Evolutionary conservation across 768 basidiomycete species (phyloP).

Genomic region (Coprinopsis strossmayeri): DNA sequence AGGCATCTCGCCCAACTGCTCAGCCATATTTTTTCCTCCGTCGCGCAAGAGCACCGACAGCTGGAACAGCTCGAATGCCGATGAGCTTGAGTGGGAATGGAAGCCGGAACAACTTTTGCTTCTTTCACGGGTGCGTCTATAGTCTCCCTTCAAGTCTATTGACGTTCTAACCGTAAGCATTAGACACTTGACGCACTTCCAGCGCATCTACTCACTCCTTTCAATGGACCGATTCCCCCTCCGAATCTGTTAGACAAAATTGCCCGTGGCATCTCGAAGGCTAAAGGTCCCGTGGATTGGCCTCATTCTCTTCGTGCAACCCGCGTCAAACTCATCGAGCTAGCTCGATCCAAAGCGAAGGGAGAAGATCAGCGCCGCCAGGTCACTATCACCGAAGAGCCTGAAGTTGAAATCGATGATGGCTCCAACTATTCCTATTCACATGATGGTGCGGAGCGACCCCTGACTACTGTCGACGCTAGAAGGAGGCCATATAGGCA

Average conservation of each 20-base stretch:
- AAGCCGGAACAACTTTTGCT: conserved; percentile 65
- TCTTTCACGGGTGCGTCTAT: conserved; percentile 51
- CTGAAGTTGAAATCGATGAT: conserved; percentile 31
- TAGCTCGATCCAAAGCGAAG: conserved; percentile 61
- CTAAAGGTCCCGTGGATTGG: conserved; percentile 76
- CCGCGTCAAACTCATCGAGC: conserved; percentile 74
- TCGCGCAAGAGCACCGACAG: conserved; percentile 65
- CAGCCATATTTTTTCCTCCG: conserved; percentile 45
- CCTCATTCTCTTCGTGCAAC: conserved; percentile 79
- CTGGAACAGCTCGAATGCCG: conserved; percentile 76
- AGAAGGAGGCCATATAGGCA: conserved; percentile 67
- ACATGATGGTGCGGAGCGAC: conserved; percentile 22
- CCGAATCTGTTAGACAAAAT: conserved; percentile 85
- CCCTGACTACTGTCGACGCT: conserved; percentile 19
- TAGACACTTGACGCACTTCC: conserved; percentile 83
- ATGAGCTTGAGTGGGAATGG: conserved; percentile 68
- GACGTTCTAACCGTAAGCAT: conserved; percentile 10
- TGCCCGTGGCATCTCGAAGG: conserved; percentile 66
- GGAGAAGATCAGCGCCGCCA: conserved; percentile 38
- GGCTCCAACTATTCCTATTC: conserved; percentile 20
- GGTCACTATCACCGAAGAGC: conserved; percentile 41
- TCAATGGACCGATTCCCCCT: conserved; percentile 78
- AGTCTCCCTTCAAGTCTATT: conserved; percentile 10
- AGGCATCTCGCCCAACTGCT: conserved; percentile 46
- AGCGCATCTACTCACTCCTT: conserved; percentile 79